Base-by-base conservation (phyloP, 2,329 filamentous ascomycete genomes). In the Cylindrodendrum hubeiense region DNA sequence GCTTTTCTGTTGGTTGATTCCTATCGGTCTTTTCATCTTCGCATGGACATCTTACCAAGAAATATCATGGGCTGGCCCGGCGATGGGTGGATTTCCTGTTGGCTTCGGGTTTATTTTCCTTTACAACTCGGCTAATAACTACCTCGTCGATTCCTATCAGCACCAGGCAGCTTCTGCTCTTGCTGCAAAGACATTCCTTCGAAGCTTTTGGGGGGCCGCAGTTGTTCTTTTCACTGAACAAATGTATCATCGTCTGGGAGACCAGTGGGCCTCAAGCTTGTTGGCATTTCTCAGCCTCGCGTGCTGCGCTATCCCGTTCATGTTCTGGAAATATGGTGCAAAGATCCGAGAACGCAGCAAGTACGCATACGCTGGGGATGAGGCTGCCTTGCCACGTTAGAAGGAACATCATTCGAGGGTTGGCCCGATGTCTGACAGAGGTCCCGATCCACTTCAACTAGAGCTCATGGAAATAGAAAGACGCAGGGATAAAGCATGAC, bases 21-120 rank as follows among this genome's bases (percentile, higher is more conserved):
- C 94, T 5, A 83, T 92, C 60, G 93, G 93, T 5, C 81, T 98
- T 13, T 97, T 98, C 79, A 92, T 93, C 81, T 97, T 97, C 80
- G 94, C 89, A 8, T 97, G 94, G 92, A 94, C 93, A 5, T 91
- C 92, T 15, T 49, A 49, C 17, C 28, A 49, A 17, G 2, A 33
- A 17, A 19, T 95, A 90, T 77, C 90, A 2, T 86, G 79, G 71
- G 87, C 97, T 52, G 46, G 46, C 4, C 46, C 46, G 2, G 46
- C 46, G 5, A 49, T 49, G 46, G 46, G 46, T n/a, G 46, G 46
- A 15, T 28, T 90, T 49, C 91, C 92, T 69, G 90, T 95, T 79
- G 92, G 90, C 19, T 49, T 91, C 89, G 30, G 85, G 78, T 41
- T 82, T 95, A 46, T 95, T 94, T 80, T 49, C 12, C 22, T 49